Base-by-base conservation (phyloP, 116 monocot genomes). In the Iris pallida region DNA sequence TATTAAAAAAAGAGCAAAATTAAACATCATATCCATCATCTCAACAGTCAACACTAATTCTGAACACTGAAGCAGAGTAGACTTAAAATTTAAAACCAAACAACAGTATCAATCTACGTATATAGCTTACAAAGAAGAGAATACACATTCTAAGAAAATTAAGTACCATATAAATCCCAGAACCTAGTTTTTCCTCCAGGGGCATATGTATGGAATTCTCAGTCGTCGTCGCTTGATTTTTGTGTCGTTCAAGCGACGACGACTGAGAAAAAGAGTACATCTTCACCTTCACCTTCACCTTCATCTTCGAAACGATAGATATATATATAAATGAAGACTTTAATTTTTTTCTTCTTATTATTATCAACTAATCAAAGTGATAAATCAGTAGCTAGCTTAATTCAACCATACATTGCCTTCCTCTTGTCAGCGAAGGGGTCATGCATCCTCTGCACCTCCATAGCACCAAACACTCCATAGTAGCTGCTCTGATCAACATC, bases 381-480 rank as follows among this genome's bases (percentile, higher is more conserved):
- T n/a, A 48, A 48, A 48, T 51, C 7, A 9, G 4, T 13, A 7
- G 1, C 49, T 13, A 48, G 9, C 5, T 6, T 48, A 48, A 5
- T 9, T 51, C 49, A 51, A 1, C 49, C 49, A 13, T 51, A 51
- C 49, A 51, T 51, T 7, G 49, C 49, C 49, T 51, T 51, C 49
- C 49, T 51, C 49, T 13, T 51, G 13, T 51, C 49, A 7, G 46
- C 63, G 30, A 43, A 76, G 11, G 47, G 20, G 9, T 69, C 70
- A 2, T 42, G 47, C 70, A 70, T 65, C 58, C 43, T 65, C 64
- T 64, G 76, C 69, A 63, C 44, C 42, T 47, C 58, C 65, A 70
- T 77, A 11, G 59, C 45, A 41, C 77, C 71, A 58, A 77, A 77
- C 45, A 70, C 71, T 0, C 77, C 65, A 18, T 65, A 77, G 4